A percentile compares a stretch with the other conserved stretches of the same genome.
These are phyloP conservation scores for Nicotiana attenuata DNA, from an alignment of 257 asterid species.

Conservation along the genomic window DNA sequence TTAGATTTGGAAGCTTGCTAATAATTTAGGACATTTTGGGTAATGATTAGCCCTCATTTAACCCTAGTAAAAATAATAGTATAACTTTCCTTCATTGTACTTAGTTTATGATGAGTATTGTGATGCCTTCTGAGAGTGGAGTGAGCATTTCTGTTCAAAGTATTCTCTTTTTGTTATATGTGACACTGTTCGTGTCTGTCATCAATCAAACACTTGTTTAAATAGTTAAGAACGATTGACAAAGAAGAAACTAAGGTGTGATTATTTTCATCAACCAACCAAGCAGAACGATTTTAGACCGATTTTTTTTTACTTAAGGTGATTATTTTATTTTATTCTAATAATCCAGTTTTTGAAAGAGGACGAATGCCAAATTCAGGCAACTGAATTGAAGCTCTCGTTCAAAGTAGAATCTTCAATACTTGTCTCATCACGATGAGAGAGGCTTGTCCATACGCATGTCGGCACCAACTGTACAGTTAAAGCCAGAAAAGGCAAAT, in stretches of 20 bases:
- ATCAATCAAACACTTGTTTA: background rate
- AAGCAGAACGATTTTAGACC: too few species aligned
- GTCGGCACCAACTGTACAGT: slow-evolving; percentile 7
- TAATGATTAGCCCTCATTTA: too few species aligned
- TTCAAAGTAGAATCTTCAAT: background rate
- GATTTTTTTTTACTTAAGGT: background rate
- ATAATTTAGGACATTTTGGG: too few species aligned
- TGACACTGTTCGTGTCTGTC: background rate
- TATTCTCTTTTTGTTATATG: background rate
- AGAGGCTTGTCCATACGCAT: background rate
- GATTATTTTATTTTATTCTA: too few species aligned
- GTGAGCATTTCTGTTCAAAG: background rate
- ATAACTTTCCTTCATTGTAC: too few species aligned
- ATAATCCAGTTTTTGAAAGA: background rate
- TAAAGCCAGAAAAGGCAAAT: background rate
- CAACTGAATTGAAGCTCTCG: background rate
- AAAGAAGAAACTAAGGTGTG: too few species aligned
- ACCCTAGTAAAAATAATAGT: too few species aligned
- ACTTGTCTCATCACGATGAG: background rate
- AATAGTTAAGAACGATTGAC: too few species aligned
- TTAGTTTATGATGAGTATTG: too few species aligned
- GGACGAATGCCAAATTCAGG: background rate
- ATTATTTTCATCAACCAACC: too few species aligned
- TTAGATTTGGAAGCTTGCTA: too few species aligned
- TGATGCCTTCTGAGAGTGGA: too few species aligned